Evolutionary conservation across 371 early-diverging fungal genomes (phyloP).

Genomic region (Sporodiniella umbellata): DNA sequence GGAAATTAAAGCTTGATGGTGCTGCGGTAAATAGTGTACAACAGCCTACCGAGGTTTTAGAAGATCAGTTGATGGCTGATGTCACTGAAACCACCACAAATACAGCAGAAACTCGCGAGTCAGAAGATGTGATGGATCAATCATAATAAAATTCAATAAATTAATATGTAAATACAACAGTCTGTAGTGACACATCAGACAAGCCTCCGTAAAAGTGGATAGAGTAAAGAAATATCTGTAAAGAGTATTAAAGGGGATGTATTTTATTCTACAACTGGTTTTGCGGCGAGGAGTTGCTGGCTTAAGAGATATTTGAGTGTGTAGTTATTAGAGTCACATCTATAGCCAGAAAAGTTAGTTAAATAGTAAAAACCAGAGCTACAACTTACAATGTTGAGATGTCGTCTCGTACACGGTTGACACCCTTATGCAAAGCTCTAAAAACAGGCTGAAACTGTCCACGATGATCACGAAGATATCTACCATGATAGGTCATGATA

Average conservation of each 20-base stretch:
- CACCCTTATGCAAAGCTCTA: slow-evolving; percentile 76
- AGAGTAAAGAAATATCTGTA: not conserved
- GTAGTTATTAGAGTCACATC: slow-evolving; percentile 82
- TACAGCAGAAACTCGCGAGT: not conserved
- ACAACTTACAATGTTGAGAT: slow-evolving; percentile 71
- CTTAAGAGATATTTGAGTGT: slow-evolving; percentile 67
- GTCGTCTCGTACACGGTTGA: slow-evolving; percentile 68
- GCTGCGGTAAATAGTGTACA: not conserved
- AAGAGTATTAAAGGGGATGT: not conserved
- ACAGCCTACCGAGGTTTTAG: no score
- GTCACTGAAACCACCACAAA: not conserved
- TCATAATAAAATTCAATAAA: slow-evolving; percentile 7
- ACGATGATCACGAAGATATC: slow-evolving; percentile 76
- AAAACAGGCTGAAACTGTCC: slow-evolving; percentile 74
- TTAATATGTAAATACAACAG: not conserved
- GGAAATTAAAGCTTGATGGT: not conserved
- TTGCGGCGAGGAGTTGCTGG: slow-evolving; percentile 33
- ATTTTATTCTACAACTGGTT: not conserved
- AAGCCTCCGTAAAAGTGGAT: not conserved
- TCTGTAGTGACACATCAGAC: not conserved
- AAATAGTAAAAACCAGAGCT: not conserved
- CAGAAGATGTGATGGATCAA: slow-evolving; percentile 16
- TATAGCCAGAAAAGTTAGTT: slow-evolving; percentile 21
- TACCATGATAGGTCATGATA: slow-evolving; percentile 77
- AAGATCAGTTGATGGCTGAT: no score